These are phyloP conservation scores for Entelexis sorbosivorans DNA, from an alignment of 1,139 yeast genomes.

Conservation along the genomic window DNA sequence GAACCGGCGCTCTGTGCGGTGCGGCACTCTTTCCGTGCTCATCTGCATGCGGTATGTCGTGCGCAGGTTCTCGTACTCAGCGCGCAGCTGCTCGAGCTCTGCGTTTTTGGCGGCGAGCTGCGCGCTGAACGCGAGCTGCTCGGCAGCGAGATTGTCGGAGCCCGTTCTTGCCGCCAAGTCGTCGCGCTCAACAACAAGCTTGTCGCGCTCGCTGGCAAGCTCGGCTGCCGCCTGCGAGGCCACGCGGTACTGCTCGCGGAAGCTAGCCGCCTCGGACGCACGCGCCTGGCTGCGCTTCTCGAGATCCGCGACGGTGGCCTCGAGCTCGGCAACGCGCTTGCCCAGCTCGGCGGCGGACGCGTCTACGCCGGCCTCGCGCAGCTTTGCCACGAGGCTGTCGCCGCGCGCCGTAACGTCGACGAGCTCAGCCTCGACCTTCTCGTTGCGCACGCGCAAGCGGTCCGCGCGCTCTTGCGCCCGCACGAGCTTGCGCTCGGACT, in stretches of 20 bases:
- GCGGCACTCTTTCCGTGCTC: conserved; percentile 9
- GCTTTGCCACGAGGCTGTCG: conserved; percentile 12
- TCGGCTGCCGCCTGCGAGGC: conserved; percentile 9
- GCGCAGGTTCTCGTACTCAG: conserved; percentile 16
- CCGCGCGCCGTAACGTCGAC: conserved; percentile 9
- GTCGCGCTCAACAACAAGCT: conserved; percentile 5
- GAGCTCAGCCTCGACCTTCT: conserved; percentile 21
- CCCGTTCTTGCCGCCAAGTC: conserved; percentile 11
- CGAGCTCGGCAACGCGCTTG: conserved; percentile 1
- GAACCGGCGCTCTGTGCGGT: conserved; percentile 12
- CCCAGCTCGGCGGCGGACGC: conserved; percentile 2
- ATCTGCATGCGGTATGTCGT: conserved; percentile 17
- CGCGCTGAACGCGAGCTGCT: conserved; percentile 15
- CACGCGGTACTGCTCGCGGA: conserved; percentile 11
- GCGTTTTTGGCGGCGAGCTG: conserved; percentile 13
- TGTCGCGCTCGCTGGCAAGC: conserved; percentile 12
- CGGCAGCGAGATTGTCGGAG: conserved; percentile 12
- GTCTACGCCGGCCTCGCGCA: conserved; percentile 8
- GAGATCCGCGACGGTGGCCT: not conserved
- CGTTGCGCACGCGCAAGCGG: conserved; percentile 14
- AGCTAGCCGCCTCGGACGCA: conserved; percentile 5
- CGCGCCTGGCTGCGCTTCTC: conserved; percentile 3
- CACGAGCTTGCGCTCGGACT: conserved; percentile 23
- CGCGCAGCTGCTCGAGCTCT: conserved; percentile 11
- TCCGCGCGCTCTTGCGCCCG: conserved; percentile 23